phyloP scores from a whole-genome alignment of 192 early-diverging fungal species.

The Podila horticola region DNA sequence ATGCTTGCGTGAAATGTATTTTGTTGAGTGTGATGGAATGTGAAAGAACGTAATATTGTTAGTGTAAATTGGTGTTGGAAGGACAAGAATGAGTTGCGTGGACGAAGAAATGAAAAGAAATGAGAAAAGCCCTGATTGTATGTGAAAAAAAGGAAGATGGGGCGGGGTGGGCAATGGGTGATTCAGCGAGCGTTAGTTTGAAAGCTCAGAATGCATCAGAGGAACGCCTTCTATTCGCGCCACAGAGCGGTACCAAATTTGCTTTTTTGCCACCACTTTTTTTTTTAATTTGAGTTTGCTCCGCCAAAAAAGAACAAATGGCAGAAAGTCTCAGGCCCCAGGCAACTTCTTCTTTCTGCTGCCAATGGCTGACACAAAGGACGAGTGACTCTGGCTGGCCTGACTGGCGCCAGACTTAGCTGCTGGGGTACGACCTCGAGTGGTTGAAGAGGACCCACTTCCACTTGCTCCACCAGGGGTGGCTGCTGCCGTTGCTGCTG shows the following conservation, averaged over 20 bases:
- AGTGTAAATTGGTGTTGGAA: no score
- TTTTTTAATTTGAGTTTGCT: background rate
- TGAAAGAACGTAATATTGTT: no score
- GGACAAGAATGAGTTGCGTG: no score
- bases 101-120: no score
- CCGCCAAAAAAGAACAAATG: background rate
- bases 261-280: background rate
- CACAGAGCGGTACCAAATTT: background rate
- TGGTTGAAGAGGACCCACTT: background rate
- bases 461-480: background rate
- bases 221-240: no score
- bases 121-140: no score
- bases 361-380: constrained; percentile 3
- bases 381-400: background rate
- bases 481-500: background rate
- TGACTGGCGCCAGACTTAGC: background rate
- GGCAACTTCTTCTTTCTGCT: background rate
- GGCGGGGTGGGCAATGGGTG: no score
- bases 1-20: no score
- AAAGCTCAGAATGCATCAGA: no score
- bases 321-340: background rate
- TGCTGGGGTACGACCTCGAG: background rate
- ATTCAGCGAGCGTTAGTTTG: no score
- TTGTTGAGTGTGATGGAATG: no score
- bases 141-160: no score